These are phyloP conservation scores for Radiomyces spectabilis DNA, from an alignment of 192 early-diverging fungal species.

Conservation along the genomic window DNA sequence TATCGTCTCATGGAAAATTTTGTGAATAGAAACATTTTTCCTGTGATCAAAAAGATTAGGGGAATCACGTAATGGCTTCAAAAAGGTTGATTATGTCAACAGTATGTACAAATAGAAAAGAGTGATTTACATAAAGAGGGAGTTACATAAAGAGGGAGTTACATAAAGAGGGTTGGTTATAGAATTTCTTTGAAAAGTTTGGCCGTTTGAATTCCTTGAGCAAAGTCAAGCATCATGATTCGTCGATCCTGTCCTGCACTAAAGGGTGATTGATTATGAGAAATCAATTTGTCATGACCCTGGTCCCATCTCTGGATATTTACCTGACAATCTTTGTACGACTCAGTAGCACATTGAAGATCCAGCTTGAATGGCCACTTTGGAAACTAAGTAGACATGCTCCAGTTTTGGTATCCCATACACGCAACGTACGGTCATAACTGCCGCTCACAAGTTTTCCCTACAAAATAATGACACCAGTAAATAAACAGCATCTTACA, in stretches of 20 bases:
- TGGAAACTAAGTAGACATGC: constrained; percentile 52
- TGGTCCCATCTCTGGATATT: constrained; percentile 71
- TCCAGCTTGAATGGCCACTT: constrained; percentile 82
- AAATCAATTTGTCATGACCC: too few species aligned
- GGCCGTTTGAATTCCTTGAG: not conserved
- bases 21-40: not conserved
- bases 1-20: not conserved
- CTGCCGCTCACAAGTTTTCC: constrained; percentile 74
- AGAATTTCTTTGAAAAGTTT: not conserved
- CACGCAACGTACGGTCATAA: constrained; percentile 89
- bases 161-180: not conserved
- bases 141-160: not conserved
- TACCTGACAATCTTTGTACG: constrained; percentile 53
- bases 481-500: not conserved
- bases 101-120: not conserved
- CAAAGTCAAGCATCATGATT: constrained; percentile 37
- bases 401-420: constrained; percentile 84
- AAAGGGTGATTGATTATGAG: too few species aligned
- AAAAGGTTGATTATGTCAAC: too few species aligned
- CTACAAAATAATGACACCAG: not conserved
- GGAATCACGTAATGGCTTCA: too few species aligned
- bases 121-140: not conserved
- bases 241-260: constrained; percentile 34
- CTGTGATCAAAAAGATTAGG: not conserved
- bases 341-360: constrained; percentile 91